Evolutionary conservation across 805 yeast species (phyloP).

Genomic region (Yueomyces sinensis): DNA sequence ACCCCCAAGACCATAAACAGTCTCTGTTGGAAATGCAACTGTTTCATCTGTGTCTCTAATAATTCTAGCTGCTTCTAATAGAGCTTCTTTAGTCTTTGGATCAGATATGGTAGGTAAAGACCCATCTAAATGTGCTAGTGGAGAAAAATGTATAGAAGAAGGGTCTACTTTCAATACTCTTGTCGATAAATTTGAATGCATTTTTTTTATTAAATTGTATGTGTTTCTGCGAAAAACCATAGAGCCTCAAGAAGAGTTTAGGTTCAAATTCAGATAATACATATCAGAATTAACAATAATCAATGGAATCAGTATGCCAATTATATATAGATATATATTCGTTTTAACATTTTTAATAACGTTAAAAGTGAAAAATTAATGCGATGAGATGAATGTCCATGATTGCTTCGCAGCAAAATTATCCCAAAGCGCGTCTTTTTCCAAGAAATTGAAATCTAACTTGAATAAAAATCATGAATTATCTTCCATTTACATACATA

Average conservation of each 20-base stretch:
- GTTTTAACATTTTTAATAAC: no score
- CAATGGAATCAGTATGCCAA: neutral
- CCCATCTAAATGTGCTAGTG: slow-evolving; percentile 25
- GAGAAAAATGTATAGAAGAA: slow-evolving; percentile 33
- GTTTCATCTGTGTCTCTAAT: slow-evolving; percentile 40
- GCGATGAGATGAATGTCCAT: no score
- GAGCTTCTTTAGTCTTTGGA: slow-evolving; percentile 34
- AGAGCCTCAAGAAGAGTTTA: neutral
- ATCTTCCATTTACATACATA: no score
- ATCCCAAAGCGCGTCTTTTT: no score
- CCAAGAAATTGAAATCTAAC: no score
- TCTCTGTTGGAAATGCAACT: slow-evolving; percentile 93
- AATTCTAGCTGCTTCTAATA: slow-evolving; percentile 46
- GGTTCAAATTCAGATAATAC: neutral
- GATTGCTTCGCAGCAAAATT: no score
- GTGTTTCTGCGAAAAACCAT: neutral
- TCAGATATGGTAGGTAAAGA: slow-evolving; percentile 36
- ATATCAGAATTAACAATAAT: no score
- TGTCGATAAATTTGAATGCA: no score
- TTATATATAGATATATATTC: no score
- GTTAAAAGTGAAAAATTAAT: no score
- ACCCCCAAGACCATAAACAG: slow-evolving; percentile 94
- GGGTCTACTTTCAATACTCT: slow-evolving; percentile 43
- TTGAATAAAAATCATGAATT: no score
- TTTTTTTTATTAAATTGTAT: slow-evolving; percentile 9